phyloP scores from a whole-genome alignment of 805 yeast species.

The Hanseniaspora valbyensis region DNA sequence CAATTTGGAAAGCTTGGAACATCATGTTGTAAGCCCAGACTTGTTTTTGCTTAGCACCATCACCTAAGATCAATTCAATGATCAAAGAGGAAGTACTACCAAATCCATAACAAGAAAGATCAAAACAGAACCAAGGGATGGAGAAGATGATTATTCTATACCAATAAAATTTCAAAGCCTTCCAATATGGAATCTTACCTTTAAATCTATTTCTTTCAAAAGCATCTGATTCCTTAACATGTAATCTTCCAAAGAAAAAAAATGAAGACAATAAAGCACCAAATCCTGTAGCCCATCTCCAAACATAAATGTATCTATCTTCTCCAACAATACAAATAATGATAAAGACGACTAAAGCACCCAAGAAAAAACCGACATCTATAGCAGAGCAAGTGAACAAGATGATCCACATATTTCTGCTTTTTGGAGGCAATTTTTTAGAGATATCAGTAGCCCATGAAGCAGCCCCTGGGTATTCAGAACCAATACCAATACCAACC shows the following conservation, averaged over 20 bases:
- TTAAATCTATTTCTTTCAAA: conserved; percentile 64
- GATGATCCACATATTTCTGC: conserved; percentile 77
- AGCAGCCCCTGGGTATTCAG: conserved; percentile 82
- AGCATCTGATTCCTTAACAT: conserved; percentile 60
- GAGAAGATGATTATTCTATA: conserved; percentile 61
- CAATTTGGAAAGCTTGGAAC: conserved; percentile 74
- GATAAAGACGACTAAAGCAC: conserved; percentile 79
- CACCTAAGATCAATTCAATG: conserved; percentile 44
- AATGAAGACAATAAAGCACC: conserved; percentile 83
- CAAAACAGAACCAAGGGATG: conserved; percentile 82
- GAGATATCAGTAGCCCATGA: conserved; percentile 89
- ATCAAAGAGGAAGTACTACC: conserved; percentile 74
- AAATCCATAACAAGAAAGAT: conserved; percentile 77
- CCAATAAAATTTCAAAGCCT: conserved; percentile 72
- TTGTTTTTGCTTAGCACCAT: conserved; percentile 48
- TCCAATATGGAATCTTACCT: conserved; percentile 49
- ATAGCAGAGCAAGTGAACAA: conserved; percentile 86
- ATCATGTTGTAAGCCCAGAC: conserved; percentile 90
- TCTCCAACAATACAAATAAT: conserved; percentile 69
- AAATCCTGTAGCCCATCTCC: conserved; percentile 84
- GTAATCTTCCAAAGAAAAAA: conserved; percentile 65
- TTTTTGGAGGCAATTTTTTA: conserved; percentile 77
- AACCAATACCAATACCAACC: conserved; percentile 86
- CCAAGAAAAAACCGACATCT: conserved; percentile 72
- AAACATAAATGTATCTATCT: conserved; percentile 63